Conservation (phyloP, 495 filamentous ascomycete genomes). For the Lasiosphaeria hispida region DNA sequence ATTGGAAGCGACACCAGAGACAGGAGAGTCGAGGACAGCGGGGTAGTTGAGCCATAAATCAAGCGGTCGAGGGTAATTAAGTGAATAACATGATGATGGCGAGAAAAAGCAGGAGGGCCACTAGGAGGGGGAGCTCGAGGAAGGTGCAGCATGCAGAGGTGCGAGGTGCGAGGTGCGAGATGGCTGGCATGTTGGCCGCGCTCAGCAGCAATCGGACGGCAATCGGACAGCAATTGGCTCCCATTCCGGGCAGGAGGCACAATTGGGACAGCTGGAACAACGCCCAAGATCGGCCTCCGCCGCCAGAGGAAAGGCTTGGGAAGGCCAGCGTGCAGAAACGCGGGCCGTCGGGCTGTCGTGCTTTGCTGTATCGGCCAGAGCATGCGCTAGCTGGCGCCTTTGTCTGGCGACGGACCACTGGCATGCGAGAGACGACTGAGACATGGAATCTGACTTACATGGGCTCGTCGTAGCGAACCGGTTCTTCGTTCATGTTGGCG, state of each 20-base stretch:
- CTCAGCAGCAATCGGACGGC: neutral
- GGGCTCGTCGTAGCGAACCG: neutral
- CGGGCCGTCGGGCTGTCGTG: constrained; percentile 1
- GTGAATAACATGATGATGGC: neutral
- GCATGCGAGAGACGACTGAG: constrained; percentile 1
- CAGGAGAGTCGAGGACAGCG: neutral
- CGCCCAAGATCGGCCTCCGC: neutral
- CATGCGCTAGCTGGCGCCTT: constrained; percentile 14
- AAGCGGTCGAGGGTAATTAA: neutral
- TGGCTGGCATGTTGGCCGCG: neutral
- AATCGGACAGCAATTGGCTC: constrained; percentile 4
- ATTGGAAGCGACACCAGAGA: constrained; percentile 9
- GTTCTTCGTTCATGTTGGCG: constrained; percentile 13
- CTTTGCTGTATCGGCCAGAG: constrained; percentile 2
- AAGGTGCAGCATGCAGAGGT: constrained; percentile 12
- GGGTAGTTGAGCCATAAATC: neutral
- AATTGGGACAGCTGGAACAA: neutral
- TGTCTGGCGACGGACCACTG: constrained; percentile 4
- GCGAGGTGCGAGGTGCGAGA: neutral
- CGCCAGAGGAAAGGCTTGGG: neutral
- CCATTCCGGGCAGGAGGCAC: neutral
- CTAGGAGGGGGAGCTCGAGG: neutral
- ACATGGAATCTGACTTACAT: constrained; percentile 7
- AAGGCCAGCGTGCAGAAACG: neutral
- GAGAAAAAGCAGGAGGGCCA: neutral